Base-by-base conservation (phyloP, 768 basidiomycete genomes). In the Leucogyrophana mollusca region DNA sequence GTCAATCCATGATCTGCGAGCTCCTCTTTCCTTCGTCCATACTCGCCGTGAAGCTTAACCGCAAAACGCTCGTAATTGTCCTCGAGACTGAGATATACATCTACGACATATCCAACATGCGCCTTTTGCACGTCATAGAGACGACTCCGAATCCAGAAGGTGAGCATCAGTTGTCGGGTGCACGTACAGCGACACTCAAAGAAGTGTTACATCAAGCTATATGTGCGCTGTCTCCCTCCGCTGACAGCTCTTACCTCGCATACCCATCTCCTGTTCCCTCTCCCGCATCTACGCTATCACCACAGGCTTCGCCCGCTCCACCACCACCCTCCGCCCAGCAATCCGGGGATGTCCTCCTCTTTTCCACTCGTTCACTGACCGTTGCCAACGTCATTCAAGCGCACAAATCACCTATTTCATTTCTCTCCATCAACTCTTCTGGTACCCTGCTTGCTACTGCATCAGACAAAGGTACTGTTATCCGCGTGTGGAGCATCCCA, bases 81-180 rank as follows among this genome's bases (percentile, higher is more conserved):
- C 80, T 99, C 40, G 96, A 97, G 63, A 80, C 80, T n/a, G 94
- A 97, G 66, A 97, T 99, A 37, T 99, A 99, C 72, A 93, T 97
- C 40, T 98, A 98, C 61, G 96, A 99, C 64, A 98, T 98, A 58
- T 90, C 87, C 39, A 99, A 97, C 55, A 98, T 99, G 96, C 86
- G 94, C 47, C 78, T 99, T 21, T 70, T 96, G 32, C 95, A 98
- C 65, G 95, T 97, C 33, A 94, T 98, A 36, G 96, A 99, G 72
- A 98, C 96, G 0, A 86, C 90, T 7, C 82, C 91, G 0, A 99
- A 99, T 64, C 93, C 95, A 2, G 88, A 96, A 60, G 94, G 94
- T 92, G 66, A 54, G 67, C 25, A 27, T 40, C 9, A 6, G 40
- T 39, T 9, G 42, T 4, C 40, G 27, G n/a, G 8, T 20, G 36